Conservation (phyloP, 2,329 filamentous ascomycete species). For the Penicillium thymicola region DNA sequence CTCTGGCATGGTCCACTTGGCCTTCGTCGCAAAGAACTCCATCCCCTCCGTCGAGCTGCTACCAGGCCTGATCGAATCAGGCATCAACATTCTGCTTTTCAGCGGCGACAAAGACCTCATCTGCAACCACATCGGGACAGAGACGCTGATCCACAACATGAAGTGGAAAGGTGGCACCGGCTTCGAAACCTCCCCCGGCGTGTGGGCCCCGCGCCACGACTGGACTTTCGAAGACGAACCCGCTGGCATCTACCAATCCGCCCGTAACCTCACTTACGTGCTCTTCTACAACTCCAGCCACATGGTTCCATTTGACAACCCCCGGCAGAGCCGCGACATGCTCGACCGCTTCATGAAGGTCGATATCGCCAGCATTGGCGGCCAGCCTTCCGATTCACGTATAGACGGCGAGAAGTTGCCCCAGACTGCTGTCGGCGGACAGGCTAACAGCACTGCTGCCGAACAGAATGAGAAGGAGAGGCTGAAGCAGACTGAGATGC, state of each 20-base stretch:
- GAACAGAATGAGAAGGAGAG: slow-evolving; percentile 67
- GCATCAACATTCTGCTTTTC: slow-evolving; percentile 77
- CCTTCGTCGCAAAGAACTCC: slow-evolving; percentile 69
- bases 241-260: slow-evolving; percentile 90
- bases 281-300: slow-evolving; percentile 94
- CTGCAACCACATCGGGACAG: slow-evolving; percentile 94
- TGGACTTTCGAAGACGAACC: slow-evolving; percentile 90
- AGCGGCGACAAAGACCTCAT: slow-evolving; percentile 93
- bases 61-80: slow-evolving; percentile 70
- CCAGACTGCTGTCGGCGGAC: slow-evolving; percentile 72
- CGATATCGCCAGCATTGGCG: slow-evolving; percentile 85
- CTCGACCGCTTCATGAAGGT: slow-evolving; percentile 93
- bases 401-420: slow-evolving; percentile 83
- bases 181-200: slow-evolving; percentile 82
- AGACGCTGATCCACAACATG: slow-evolving; percentile 85
- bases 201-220: slow-evolving; percentile 84
- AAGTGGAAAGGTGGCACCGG: slow-evolving; percentile 88
- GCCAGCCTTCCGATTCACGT: slow-evolving; percentile 69
- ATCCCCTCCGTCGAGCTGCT: slow-evolving; percentile 70
- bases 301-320: slow-evolving; percentile 96
- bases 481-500: slow-evolving; percentile 81
- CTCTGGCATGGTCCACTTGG: slow-evolving; percentile 68
- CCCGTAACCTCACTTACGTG: slow-evolving; percentile 92
- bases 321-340: slow-evolving; percentile 87
- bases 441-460: slow-evolving; percentile 65